Evolutionary conservation across 2,329 filamentous ascomycete species (phyloP).

Genomic region (Akanthomyces muscarius): DNA sequence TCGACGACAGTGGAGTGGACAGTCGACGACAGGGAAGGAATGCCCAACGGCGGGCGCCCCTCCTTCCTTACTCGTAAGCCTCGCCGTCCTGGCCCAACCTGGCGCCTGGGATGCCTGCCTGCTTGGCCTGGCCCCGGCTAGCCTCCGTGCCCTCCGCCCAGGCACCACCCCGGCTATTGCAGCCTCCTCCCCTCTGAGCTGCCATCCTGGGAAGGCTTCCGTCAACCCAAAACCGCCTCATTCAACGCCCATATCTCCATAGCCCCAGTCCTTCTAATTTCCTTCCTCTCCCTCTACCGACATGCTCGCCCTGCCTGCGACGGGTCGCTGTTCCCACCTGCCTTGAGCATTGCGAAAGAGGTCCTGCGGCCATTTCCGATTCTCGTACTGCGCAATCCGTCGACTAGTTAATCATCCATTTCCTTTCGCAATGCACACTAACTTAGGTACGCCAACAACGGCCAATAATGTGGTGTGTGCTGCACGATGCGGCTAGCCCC

Average conservation of each 20-base stretch:
- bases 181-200: background rate
- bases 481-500: conserved; percentile 13
- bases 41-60: conserved; percentile 15
- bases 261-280: conserved; percentile 16
- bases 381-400: background rate
- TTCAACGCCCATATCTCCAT: conserved; percentile 11
- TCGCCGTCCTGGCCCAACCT: background rate
- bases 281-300: conserved; percentile 7
- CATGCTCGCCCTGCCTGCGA: conserved; percentile 3
- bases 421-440: background rate
- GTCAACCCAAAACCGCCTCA: conserved; percentile 11
- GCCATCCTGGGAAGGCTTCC: conserved; percentile 1
- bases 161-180: background rate
- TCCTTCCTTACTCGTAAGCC: conserved; percentile 15
- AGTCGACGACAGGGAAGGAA: background rate
- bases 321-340: conserved; percentile 4
- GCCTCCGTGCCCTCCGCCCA: background rate
- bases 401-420: background rate
- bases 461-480: conserved; percentile 6
- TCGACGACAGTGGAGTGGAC: background rate
- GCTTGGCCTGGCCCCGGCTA: background rate
- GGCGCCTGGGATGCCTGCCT: too few species aligned
- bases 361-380: conserved; percentile 8
- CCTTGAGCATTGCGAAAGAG: background rate
- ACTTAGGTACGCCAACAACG: background rate